A percentile compares a stretch with the other conserved stretches of the same genome.
phyloP scores from a whole-genome alignment of 148 eudicot genomes.

The Salicornia ramosissima region DNA sequence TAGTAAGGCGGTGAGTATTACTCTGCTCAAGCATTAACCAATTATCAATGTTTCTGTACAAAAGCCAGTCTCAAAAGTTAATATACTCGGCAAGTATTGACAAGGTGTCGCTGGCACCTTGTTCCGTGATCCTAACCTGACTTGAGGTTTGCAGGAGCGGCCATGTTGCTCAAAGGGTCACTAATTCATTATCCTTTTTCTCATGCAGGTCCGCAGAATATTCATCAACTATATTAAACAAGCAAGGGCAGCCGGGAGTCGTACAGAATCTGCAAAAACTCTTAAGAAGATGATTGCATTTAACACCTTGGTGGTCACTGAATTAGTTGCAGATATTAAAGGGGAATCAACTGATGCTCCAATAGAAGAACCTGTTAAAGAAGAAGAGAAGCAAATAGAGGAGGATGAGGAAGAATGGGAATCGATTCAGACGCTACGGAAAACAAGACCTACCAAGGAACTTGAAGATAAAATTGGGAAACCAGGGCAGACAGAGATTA shows the following conservation, averaged over 20 bases:
- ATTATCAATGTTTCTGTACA: not conserved
- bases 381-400: constrained; percentile 37
- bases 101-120: not conserved
- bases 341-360: constrained; percentile 61
- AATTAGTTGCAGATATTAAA: constrained; percentile 75
- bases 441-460: constrained; percentile 44
- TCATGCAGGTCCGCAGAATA: constrained; percentile 63
- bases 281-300: constrained; percentile 78
- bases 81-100: not conserved
- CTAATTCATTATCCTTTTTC: constrained; percentile 2
- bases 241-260: constrained; percentile 63
- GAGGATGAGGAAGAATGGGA: constrained; percentile 78
- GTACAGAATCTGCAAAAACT: constrained; percentile 60
- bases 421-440: constrained; percentile 63
- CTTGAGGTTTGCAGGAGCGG: not conserved
- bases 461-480: constrained; percentile 35
- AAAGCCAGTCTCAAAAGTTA: not conserved
- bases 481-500: constrained; percentile 70
- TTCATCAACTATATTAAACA: constrained; percentile 70
- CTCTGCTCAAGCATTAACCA: not conserved
- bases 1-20: constrained; percentile 70
- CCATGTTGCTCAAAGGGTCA: not conserved
- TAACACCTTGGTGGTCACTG: constrained; percentile 76
- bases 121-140: not conserved
- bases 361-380: constrained; percentile 44